A percentile compares a stretch with the other conserved stretches of the same genome.
Conservation (phyloP, 345 rosid genomes). For the Brassica juncea region DNA sequence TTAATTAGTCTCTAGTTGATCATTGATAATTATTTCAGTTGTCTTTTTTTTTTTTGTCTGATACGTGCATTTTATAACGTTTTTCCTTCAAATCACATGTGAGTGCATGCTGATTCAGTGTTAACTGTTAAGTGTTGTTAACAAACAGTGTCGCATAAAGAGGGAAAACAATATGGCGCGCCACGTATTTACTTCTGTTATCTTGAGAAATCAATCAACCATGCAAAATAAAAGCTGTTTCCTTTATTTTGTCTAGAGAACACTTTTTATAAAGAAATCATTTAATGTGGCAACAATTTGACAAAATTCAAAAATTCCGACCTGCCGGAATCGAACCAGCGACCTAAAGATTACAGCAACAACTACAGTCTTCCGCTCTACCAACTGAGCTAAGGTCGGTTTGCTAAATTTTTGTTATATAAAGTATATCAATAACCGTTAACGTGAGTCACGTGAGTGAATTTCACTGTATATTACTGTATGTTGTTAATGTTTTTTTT, state of each 20-base stretch:
- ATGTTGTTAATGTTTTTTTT: no score
- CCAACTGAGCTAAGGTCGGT: conserved; percentile 99
- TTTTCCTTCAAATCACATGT: background rate
- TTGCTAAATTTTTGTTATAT: background rate
- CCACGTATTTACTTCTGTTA: background rate
- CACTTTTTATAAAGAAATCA: background rate
- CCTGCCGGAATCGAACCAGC: conserved; percentile 50
- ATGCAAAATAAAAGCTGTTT: background rate
- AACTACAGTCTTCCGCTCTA: conserved; percentile 99
- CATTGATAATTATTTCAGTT: background rate
- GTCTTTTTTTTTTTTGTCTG: background rate
- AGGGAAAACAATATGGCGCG: background rate
- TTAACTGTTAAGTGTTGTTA: background rate
- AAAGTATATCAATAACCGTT: no score
- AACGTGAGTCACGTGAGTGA: no score
- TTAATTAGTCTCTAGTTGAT: conserved; percentile 23
- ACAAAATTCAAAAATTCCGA: background rate
- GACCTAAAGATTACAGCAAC: conserved; percentile 57
- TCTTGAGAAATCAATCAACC: background rate
- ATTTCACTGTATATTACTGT: no score
- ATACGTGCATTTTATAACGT: conserved; percentile 18
- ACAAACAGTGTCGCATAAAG: conserved; percentile 1
- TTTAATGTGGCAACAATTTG: background rate
- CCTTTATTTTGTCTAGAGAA: background rate
- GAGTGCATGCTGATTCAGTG: conserved; percentile 30